Conservation (phyloP, 805 yeast species). For the Yarrowia sp. region DNA sequence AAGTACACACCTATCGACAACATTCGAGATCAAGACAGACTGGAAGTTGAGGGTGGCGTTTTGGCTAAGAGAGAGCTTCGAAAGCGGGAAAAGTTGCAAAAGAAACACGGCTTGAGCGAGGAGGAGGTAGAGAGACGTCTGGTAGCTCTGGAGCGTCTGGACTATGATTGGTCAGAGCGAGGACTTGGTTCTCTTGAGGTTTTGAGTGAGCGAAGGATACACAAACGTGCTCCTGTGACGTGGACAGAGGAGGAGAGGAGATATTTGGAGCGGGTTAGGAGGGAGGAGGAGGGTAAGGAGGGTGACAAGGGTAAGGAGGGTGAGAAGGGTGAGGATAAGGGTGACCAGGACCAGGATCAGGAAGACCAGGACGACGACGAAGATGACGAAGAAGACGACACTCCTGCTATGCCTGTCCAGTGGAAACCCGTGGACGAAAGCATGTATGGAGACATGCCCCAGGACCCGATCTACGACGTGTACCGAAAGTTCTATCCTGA, state of each 20-base stretch:
- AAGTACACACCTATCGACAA: slow-evolving; percentile 11
- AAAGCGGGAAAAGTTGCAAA: neutral
- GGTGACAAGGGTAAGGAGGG: neutral
- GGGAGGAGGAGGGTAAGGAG: neutral
- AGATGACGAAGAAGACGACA: neutral
- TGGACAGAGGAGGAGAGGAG: neutral
- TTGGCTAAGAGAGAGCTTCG: neutral
- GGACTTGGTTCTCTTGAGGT: neutral
- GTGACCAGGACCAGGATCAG: neutral
- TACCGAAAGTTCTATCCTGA: slow-evolving; percentile 31
- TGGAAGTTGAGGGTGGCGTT: neutral
- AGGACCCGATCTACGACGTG: neutral
- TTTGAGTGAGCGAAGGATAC: neutral
- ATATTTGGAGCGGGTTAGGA: neutral
- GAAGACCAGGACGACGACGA: neutral
- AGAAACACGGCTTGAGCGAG: neutral
- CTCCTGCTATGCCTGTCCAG: neutral
- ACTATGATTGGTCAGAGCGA: neutral
- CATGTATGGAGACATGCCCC: neutral
- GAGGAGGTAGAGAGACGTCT: neutral
- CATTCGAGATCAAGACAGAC: slow-evolving; percentile 8
- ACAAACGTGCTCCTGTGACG: neutral
- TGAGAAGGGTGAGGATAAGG: neutral
- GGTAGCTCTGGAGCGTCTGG: neutral
- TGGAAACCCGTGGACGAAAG: slow-evolving; percentile 12